A percentile compares a stretch with the other conserved stretches of the same genome.
phyloP scores from a whole-genome alignment of 306 rosid genomes.

The Biancaea sappan region DNA sequence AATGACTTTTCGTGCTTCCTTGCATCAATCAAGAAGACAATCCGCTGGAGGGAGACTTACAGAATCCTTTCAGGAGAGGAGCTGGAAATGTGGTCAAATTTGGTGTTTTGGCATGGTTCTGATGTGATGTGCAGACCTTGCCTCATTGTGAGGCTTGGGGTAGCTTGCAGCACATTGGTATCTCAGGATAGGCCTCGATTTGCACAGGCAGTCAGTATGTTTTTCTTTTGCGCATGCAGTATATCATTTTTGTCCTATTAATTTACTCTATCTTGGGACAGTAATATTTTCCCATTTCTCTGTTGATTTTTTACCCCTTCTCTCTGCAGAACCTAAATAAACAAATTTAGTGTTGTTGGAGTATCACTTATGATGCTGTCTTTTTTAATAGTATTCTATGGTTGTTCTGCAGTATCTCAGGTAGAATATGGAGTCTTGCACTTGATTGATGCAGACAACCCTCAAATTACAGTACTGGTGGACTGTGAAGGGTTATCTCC shows the following conservation, averaged over 20 bases:
- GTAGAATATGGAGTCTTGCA: slow-evolving; percentile 82
- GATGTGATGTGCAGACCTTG: slow-evolving; percentile 70
- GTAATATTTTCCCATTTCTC: not conserved
- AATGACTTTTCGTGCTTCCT: slow-evolving; percentile 63
- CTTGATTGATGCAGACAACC: slow-evolving; percentile 64
- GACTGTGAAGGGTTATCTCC: slow-evolving; percentile 97
- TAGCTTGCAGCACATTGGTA: slow-evolving; percentile 59
- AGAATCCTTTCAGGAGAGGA: slow-evolving; percentile 69
- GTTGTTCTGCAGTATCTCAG: slow-evolving; percentile 80
- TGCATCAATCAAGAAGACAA: slow-evolving; percentile 75
- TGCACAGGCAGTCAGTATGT: slow-evolving; percentile 81
- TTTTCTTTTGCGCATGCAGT: slow-evolving; percentile 42
- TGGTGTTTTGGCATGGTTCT: slow-evolving; percentile 82
- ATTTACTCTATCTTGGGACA: not conserved
- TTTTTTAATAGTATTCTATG: slow-evolving; percentile 39
- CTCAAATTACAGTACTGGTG: slow-evolving; percentile 83
- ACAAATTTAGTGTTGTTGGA: slow-evolving; percentile 16
- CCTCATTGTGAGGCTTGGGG: slow-evolving; percentile 75
- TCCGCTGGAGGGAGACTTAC: slow-evolving; percentile 74
- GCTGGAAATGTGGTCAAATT: slow-evolving; percentile 69
- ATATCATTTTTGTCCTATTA: slow-evolving; percentile 5
- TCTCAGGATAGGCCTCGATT: slow-evolving; percentile 73
- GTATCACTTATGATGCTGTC: slow-evolving; percentile 18
- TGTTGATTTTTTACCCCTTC: slow-evolving; percentile 5
- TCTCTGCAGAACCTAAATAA: not conserved